Evolutionary conservation across 1,139 yeast species (phyloP).

Genomic region (Taphrina deformans): DNA sequence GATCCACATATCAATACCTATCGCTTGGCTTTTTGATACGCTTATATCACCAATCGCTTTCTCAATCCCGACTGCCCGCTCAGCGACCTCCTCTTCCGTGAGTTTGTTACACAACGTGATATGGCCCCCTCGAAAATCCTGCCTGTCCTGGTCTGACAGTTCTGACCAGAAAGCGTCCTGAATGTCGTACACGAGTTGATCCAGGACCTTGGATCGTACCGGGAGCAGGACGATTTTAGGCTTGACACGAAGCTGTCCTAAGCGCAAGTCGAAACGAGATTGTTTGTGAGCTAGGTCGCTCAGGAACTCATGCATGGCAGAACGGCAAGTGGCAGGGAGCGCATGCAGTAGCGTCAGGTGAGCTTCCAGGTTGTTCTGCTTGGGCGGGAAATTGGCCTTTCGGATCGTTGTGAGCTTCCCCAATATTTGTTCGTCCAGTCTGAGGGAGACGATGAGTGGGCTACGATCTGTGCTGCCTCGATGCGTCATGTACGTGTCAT

Average conservation of each 20-base stretch:
- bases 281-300: background rate
- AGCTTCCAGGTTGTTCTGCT: conserved; percentile 19
- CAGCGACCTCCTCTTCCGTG: conserved; percentile 1
- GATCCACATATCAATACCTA: conserved; percentile 23
- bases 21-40: background rate
- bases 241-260: background rate
- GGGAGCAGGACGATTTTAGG: conserved; percentile 16
- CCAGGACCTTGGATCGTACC: background rate
- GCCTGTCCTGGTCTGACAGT: conserved; percentile 15
- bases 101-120: conserved; percentile 24
- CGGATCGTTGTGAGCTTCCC: conserved; percentile 4
- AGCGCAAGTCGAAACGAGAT: background rate
- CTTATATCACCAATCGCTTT: background rate
- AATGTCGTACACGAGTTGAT: conserved; percentile 1
- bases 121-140: conserved; percentile 19
- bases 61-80: background rate
- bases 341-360: conserved; percentile 25
- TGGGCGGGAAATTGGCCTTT: conserved; percentile 15
- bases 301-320: background rate
- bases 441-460: conserved; percentile 16
- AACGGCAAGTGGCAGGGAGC: background rate
- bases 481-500: background rate
- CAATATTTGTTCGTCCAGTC: background rate
- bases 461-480: background rate
- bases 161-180: background rate